phyloP scores from a whole-genome alignment of 2,329 filamentous ascomycete genomes.

The Alternaria arbusti region DNA sequence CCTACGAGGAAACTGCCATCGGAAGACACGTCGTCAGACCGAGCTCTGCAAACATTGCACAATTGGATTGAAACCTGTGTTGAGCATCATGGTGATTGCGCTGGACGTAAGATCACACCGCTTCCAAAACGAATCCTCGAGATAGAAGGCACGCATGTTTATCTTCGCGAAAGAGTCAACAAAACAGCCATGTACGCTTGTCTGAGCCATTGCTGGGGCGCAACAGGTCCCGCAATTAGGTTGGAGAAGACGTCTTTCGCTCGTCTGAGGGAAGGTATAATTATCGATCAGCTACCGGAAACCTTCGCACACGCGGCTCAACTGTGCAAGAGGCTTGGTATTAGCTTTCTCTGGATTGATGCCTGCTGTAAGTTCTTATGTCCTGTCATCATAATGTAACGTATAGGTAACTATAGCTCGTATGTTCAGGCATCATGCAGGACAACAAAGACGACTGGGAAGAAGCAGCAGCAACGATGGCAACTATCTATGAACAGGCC shows the following conservation, averaged over 20 bases:
- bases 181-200: not conserved
- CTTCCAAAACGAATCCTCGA: not conserved
- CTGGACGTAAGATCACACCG: rapidly evolving
- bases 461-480: not conserved
- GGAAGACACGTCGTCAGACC: not conserved
- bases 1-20: not conserved
- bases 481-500: not conserved
- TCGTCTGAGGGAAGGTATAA: rapidly evolving
- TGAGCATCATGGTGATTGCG: not conserved
- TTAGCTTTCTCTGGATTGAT: not conserved
- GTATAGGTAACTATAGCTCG: not conserved
- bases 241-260: not conserved
- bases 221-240: not conserved
- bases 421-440: not conserved
- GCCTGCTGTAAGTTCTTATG: not conserved
- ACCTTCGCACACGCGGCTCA: not conserved
- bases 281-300: not conserved
- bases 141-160: not conserved
- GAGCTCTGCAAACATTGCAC: not conserved
- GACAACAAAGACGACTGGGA: not conserved
- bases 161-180: not conserved
- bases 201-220: not conserved
- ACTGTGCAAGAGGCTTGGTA: not conserved
- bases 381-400: too few species aligned
- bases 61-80: not conserved